Percentiles rank a stretch among this genome's conserved stretches.
Conservation (phyloP, 75 land plant species). For the Isoetes taiwanensis region DNA sequence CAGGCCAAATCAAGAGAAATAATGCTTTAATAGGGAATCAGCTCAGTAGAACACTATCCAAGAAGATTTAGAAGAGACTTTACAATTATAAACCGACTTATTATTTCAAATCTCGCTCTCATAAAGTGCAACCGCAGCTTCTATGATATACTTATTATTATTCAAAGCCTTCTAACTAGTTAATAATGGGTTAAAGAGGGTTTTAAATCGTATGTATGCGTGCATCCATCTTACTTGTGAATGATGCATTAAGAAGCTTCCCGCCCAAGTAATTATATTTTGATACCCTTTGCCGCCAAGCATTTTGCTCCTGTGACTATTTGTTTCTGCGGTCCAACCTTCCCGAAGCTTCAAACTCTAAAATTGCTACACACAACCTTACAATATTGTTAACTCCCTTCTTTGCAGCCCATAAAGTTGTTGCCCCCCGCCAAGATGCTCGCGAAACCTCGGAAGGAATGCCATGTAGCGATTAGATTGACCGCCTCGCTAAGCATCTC, state of each 20-base stretch:
- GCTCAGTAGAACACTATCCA: no score
- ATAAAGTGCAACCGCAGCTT: no score
- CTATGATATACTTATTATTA: no score
- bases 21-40: no score
- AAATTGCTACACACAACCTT: conserved; percentile 48
- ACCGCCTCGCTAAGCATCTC: conserved; percentile 10
- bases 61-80: no score
- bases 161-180: no score
- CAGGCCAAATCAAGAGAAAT: no score
- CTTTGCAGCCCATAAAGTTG: conserved; percentile 45
- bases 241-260: conserved; percentile 56
- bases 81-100: no score
- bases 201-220: no score
- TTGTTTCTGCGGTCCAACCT: no score
- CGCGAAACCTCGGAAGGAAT: conserved; percentile 82
- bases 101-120: no score
- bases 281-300: conserved; percentile 76
- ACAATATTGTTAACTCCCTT: conserved; percentile 57
- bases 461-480: conserved; percentile 30
- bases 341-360: conserved; percentile 90
- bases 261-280: conserved; percentile 54
- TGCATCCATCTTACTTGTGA: conserved; percentile 68
- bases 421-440: conserved; percentile 43
- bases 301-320: conserved; percentile 45
- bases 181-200: no score